Evolutionary conservation across 2,329 filamentous ascomycete species (phyloP).

Genomic region (Calonectria hongkongensis): DNA sequence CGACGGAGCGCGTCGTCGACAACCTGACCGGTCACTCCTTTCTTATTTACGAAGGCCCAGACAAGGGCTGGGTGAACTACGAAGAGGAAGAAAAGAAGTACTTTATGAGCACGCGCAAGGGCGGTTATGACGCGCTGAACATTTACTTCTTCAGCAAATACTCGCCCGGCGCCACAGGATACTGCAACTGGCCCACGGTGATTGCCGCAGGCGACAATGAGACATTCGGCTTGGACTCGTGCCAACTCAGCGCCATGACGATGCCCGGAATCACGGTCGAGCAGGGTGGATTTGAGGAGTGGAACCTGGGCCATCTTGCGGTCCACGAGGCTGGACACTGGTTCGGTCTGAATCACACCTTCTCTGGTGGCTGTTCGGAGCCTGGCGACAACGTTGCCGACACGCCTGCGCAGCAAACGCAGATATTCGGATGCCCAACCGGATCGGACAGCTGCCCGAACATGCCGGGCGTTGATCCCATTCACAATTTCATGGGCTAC

Average conservation of each 20-base stretch:
- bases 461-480: neutral
- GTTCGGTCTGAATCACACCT: slow-evolving; percentile 50
- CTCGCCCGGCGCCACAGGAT: slow-evolving; percentile 38
- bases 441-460: slow-evolving; percentile 49
- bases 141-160: slow-evolving; percentile 53
- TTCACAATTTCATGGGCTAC: slow-evolving; percentile 18
- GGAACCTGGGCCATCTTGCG: slow-evolving; percentile 7
- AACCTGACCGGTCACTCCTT: slow-evolving; percentile 47
- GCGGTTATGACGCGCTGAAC: slow-evolving; percentile 46
- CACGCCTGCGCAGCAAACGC: slow-evolving; percentile 60
- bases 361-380: slow-evolving; percentile 59
- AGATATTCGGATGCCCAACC: slow-evolving; percentile 48
- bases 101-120: slow-evolving; percentile 14
- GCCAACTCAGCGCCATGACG: slow-evolving; percentile 19
- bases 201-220: slow-evolving; percentile 11
- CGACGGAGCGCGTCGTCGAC: slow-evolving; percentile 51
- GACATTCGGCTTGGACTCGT: slow-evolving; percentile 7
- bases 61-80: slow-evolving; percentile 38
- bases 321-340: slow-evolving; percentile 7
- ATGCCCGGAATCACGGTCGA: slow-evolving; percentile 5
- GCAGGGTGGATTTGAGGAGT: neutral
- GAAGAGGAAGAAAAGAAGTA: neutral
- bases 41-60: slow-evolving; percentile 48
- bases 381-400: slow-evolving; percentile 61
- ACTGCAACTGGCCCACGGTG: slow-evolving; percentile 37